Conservation (phyloP, 31 red algal genomes). For the Odonthalia washingtoniensis region DNA sequence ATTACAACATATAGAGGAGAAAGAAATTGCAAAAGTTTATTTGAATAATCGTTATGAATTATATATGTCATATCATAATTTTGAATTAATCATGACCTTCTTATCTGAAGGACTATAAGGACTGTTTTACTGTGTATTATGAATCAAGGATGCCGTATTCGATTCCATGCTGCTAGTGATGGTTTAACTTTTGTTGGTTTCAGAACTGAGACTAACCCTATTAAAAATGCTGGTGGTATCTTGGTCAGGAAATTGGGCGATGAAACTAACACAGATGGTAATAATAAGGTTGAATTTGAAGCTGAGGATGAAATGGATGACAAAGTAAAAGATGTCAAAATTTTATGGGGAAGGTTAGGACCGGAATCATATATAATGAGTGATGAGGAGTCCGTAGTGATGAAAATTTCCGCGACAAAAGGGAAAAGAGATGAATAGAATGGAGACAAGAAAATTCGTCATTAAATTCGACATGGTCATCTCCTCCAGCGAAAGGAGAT, state of each 20-base stretch:
- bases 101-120: slow-evolving; percentile 70
- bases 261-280: no score
- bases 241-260: no score
- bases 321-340: slow-evolving; percentile 36
- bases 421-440: slow-evolving; percentile 11
- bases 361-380: slow-evolving; percentile 69
- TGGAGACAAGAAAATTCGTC: neutral
- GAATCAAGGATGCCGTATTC: slow-evolving; percentile 73
- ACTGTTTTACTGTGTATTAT: slow-evolving; percentile 85
- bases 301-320: neutral
- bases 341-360: slow-evolving; percentile 78
- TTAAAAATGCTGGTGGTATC: no score
- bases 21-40: slow-evolving; percentile 81
- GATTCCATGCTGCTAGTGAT: slow-evolving; percentile 50
- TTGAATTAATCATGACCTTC: slow-evolving; percentile 89
- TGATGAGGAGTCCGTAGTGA: slow-evolving; percentile 48
- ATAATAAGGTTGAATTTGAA: neutral
- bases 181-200: slow-evolving; percentile 5
- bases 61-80: slow-evolving; percentile 83
- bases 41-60: slow-evolving; percentile 84
- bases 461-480: no score
- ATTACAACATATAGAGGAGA: slow-evolving; percentile 81
- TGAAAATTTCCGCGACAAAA: slow-evolving; percentile 48
- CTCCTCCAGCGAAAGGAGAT: slow-evolving; percentile 15
- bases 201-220: slow-evolving; percentile 25